phyloP scores from a whole-genome alignment of 2,329 filamentous ascomycete species.

The Colletotrichum sp. region DNA sequence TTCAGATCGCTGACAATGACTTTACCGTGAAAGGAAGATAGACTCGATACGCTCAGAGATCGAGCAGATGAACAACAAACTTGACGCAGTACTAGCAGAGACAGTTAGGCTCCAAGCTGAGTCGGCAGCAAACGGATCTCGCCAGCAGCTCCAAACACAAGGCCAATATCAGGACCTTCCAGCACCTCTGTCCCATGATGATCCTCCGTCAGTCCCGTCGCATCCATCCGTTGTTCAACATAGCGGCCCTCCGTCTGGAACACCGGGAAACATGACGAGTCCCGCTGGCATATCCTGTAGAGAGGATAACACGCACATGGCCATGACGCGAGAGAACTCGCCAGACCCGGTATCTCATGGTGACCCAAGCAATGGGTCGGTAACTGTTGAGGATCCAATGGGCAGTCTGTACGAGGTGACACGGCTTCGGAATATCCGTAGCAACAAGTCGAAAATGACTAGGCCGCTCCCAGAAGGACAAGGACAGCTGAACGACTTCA shows the following conservation, averaged over 20 bases:
- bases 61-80: neutral
- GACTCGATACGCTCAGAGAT: neutral
- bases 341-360: conserved; percentile 11
- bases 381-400: conserved; percentile 50
- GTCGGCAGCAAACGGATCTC: fast-evolving
- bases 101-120: neutral
- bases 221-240: fast-evolving
- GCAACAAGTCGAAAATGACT: conserved; percentile 15
- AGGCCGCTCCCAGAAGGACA: neutral
- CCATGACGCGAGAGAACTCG: neutral
- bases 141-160: fast-evolving
- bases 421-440: conserved; percentile 42
- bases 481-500: conserved; percentile 43
- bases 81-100: neutral
- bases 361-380: conserved; percentile 20
- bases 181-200: fast-evolving
- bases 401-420: conserved; percentile 60
- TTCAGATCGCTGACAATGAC: neutral
- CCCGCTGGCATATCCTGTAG: neutral
- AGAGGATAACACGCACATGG: neutral
- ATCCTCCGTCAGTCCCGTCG: neutral
- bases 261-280: neutral
- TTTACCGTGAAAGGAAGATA: neutral
- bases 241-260: neutral
- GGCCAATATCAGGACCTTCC: fast-evolving